A percentile compares a stretch with the other conserved stretches of the same genome.
Evolutionary conservation across 257 asterid genomes (phyloP).

Genomic region (Nicotiana undulata): DNA sequence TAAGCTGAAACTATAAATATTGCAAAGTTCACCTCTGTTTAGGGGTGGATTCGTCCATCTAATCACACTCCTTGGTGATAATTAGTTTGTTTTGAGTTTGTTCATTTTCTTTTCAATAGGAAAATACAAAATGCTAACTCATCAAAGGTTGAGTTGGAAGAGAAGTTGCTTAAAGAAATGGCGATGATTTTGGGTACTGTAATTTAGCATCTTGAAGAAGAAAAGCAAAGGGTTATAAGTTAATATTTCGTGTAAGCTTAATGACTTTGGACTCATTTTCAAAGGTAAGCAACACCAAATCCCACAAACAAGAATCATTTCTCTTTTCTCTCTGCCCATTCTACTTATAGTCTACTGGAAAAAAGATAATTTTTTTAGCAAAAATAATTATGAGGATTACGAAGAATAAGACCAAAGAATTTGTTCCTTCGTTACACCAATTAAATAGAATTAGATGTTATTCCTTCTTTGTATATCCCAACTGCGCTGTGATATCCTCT

Average conservation of each 20-base stretch:
- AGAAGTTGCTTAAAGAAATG: slow-evolving; percentile 34
- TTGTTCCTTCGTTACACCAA: slow-evolving; percentile 19
- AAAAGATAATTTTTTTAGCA: not conserved
- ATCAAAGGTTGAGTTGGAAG: not conserved
- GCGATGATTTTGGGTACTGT: slow-evolving; percentile 15
- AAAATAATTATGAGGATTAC: not conserved
- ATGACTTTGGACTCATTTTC: slow-evolving; percentile 26
- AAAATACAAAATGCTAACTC: not conserved
- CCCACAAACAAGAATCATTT: slow-evolving; percentile 20
- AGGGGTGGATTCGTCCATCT: not conserved
- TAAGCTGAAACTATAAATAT: no score
- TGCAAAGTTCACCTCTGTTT: no score
- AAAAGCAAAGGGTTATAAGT: slow-evolving; percentile 18
- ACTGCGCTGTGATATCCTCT: not conserved
- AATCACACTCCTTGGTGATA: not conserved
- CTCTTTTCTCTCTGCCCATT: not conserved
- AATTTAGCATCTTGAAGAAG: slow-evolving; percentile 13
- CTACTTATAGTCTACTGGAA: not conserved
- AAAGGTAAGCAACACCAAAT: slow-evolving; percentile 32
- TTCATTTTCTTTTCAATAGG: not conserved
- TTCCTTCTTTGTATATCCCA: not conserved
- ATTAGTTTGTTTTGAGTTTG: not conserved
- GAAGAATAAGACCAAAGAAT: slow-evolving; percentile 21
- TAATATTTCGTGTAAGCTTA: slow-evolving; percentile 40
- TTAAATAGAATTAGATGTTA: slow-evolving; percentile 4